Base-by-base conservation (phyloP, 2,329 filamentous ascomycete species). In the Colletotrichum brevisporum region DNA sequence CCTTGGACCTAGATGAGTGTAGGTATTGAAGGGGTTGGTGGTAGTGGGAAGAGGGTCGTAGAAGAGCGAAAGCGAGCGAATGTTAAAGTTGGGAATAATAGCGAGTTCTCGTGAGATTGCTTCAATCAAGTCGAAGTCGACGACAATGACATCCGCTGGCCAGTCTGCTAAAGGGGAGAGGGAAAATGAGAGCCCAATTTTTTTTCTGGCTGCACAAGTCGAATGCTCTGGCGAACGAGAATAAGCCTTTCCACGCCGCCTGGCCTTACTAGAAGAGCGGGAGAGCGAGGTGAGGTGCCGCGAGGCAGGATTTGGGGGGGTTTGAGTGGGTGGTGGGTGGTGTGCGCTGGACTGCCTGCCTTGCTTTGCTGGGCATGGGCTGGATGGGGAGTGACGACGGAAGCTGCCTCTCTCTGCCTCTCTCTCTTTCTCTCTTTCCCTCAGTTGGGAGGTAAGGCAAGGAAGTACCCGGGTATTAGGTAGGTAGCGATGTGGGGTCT, bases 241-340 rank as follows among this genome's bases (percentile, higher is more conserved):
- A 69, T 45, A 67, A 69, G 62, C 67, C 62, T 69, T 66, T 69
- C 56, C 51, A 62, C 67, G 62, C 52, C 62, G 67, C 63, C 55
- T 69, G 57, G 63, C 21, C 50, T 54, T 39, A 48, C 39, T 16
- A 24, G 55, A 45, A 58, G 31, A 58, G 54, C 48, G 54, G 54
- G 55, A 66, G 61, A 66, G 59, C 21, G 66, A 58, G 52, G 50
- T 16, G 48, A 21, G 48, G 21, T 51, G 48, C 18, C n/a, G 48
- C 5, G n/a, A 53, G 50, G 24, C 24, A 27, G 55, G 58, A 26
- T 39, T 56, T 55, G 26, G 51, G 57, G 57, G 51, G 51, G 18
- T 6, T 21, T 61, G 58, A 47, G 53, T 52, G 31, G 53, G 53
- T 36, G 43, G 51, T 48, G 24, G 47, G 45, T 58, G 47, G 45